Evolutionary conservation across 1,284 basidiomycete species (phyloP).

Genomic region (Vanrija humicola): DNA sequence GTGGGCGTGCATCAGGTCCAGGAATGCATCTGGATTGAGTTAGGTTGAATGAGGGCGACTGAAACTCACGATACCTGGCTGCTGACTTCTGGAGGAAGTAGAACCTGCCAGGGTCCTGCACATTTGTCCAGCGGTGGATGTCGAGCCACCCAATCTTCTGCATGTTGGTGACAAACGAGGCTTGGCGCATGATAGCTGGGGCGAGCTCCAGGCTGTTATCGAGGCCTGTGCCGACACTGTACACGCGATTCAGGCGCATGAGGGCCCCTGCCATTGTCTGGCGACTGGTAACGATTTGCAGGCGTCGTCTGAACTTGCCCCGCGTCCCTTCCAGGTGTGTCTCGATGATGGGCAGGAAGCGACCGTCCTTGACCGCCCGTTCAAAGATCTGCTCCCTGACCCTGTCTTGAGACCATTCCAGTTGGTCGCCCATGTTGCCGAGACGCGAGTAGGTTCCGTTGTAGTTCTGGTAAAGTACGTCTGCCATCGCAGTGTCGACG

Average conservation of each 20-base stretch:
- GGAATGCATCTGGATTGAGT: conserved; percentile 30
- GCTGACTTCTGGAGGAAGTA: conserved; percentile 27
- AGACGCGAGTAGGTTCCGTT: too few species aligned
- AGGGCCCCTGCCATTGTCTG: neutral
- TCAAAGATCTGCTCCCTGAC: neutral
- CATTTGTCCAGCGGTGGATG: conserved; percentile 13
- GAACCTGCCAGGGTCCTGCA: conserved; percentile 1
- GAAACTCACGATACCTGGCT: conserved; percentile 34
- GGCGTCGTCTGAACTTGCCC: too few species aligned
- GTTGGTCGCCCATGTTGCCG: too few species aligned
- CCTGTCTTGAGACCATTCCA: neutral
- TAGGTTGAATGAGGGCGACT: neutral
- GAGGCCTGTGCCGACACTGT: conserved; percentile 3
- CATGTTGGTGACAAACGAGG: conserved; percentile 33
- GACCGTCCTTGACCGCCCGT: neutral
- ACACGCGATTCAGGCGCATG: neutral
- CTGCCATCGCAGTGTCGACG: neutral
- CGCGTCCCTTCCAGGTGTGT: too few species aligned
- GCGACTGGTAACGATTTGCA: neutral
- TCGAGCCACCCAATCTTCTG: conserved; percentile 33
- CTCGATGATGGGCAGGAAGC: neutral
- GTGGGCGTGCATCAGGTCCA: conserved; percentile 32
- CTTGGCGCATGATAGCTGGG: conserved; percentile 29
- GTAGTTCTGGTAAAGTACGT: too few species aligned
- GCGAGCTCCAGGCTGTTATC: conserved; percentile 23